A percentile compares a stretch with the other conserved stretches of the same genome.
These are phyloP conservation scores for Podospora pseudopauciseta DNA, from an alignment of 495 filamentous ascomycete species.

Conservation along the genomic window DNA sequence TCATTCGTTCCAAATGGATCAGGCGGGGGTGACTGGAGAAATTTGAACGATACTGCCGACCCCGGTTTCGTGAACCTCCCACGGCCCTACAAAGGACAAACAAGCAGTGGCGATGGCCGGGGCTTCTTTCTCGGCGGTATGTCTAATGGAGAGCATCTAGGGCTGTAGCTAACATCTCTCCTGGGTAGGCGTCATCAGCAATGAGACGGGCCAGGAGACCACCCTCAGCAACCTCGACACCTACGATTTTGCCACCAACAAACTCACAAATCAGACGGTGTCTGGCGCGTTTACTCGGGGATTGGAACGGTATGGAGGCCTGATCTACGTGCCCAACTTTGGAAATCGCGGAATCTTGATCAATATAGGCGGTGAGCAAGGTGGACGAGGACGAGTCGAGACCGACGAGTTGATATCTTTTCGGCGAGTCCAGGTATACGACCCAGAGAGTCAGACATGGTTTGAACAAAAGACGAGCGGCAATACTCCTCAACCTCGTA, in stretches of 20 bases:
- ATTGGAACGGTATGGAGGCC: conserved; percentile 8
- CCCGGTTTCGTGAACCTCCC: conserved; percentile 14
- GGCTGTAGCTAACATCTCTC: neutral
- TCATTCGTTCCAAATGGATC: conserved; percentile 20
- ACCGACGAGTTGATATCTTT: conserved; percentile 12
- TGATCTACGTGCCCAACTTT: conserved; percentile 25
- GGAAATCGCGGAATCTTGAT: conserved; percentile 23
- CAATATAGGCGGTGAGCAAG: conserved; percentile 18
- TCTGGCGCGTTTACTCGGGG: conserved; percentile 7
- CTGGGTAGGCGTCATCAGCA: conserved; percentile 5
- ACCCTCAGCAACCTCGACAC: conserved; percentile 14
- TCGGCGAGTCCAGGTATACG: conserved; percentile 19
- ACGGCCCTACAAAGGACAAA: conserved; percentile 19
- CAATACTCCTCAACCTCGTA: conserved; percentile 11
- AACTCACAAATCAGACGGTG: conserved; percentile 2
- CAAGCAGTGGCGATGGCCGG: conserved; percentile 19
- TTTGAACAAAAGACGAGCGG: conserved; percentile 24
- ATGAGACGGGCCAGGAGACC: neutral
- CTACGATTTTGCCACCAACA: conserved; percentile 19
- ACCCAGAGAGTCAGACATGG: conserved; percentile 16
- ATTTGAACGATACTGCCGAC: conserved; percentile 24
- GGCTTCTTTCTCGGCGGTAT: conserved; percentile 25
- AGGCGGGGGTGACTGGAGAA: conserved; percentile 20
- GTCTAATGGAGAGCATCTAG: neutral
- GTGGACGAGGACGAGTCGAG: neutral